Evolutionary conservation across 441 rosid species (phyloP).

Genomic region (Eruca vesicaria): DNA sequence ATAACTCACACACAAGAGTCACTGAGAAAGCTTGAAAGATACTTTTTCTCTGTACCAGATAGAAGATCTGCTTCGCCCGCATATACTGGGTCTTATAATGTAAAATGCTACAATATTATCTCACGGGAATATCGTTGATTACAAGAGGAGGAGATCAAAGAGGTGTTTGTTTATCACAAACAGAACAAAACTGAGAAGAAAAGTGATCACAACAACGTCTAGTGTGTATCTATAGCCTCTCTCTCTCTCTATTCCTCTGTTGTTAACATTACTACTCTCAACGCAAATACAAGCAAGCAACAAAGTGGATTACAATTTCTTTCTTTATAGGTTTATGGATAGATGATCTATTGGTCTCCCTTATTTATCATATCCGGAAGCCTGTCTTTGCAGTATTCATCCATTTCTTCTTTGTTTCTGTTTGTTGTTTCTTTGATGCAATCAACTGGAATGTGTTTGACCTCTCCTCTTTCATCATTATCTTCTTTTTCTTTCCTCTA

Average conservation of each 20-base stretch:
- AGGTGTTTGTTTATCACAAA: constrained; percentile 15
- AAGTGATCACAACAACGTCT: constrained; percentile 15
- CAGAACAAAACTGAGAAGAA: constrained; percentile 30
- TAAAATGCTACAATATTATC: background rate
- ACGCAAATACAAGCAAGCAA: constrained; percentile 21
- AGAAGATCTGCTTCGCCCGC: no score
- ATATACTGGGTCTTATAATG: background rate
- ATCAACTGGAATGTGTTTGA: constrained; percentile 75
- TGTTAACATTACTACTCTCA: constrained; percentile 22
- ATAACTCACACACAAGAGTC: no score
- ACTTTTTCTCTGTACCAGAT: no score
- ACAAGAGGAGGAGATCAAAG: background rate
- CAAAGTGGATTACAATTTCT: constrained; percentile 11
- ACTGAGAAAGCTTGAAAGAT: no score
- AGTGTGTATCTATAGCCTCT: background rate
- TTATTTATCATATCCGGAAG: constrained; percentile 63
- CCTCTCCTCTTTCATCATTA: constrained; percentile 40
- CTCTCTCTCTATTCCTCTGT: constrained; percentile 16
- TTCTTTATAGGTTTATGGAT: background rate
- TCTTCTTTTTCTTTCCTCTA: constrained; percentile 81
- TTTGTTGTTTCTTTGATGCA: constrained; percentile 44
- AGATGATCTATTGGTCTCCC: no score
- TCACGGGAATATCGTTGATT: background rate
- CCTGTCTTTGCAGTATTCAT: constrained; percentile 52
- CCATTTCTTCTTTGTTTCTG: constrained; percentile 47